Evolutionary conservation across 257 asterid species (phyloP), one percentile per base, ranked within the genome.

Genomic region (Linaria vulgaris): DNA sequence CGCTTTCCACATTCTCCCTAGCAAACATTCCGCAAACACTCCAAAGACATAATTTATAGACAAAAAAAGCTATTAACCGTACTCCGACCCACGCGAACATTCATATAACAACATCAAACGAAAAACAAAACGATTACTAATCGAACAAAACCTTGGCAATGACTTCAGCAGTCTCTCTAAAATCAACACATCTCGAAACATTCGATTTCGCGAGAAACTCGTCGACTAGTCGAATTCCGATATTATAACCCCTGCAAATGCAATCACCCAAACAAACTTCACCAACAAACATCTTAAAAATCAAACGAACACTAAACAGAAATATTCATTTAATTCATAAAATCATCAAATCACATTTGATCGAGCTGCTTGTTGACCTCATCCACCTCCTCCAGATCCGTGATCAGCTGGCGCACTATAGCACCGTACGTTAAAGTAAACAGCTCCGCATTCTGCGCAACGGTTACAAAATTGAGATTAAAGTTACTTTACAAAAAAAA

Each of bases 371-470:
- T 92, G 74, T 89, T 89, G 77, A 87, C 99, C 79, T 92, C 99
- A 65, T 85, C 97, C 47, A 94, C 99, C 79, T 94, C 97, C 80
- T 94, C 97, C 82, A 90, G 87, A 90, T 94, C 97, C 58, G 97
- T 90, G 21, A 90, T 66, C 77, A 94, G 76, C 82, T 94, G 99
- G 67, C 99, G 90, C 60, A 94, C 96, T 56, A 90, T 85, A 37
- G 97, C 97, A 47, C 97, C 97, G 46, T 89, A 92, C 15, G 99
- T 94, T 45, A 94, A 71, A 52, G 96, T 90, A 78, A 94, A 94
- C 63, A 87, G 87, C 79, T 94, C 99, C 0, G 97, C 91, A 45
- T 94, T 92, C 99, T 88, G 72, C 57, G n/a, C n/a, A n/a, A 61
- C 30, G n/a, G n/a, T n/a, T n/a, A n/a, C n/a, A n/a, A n/a, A n/a